Conservation (phyloP, 305 asterid genomes). For the Fraxinus sp. region DNA sequence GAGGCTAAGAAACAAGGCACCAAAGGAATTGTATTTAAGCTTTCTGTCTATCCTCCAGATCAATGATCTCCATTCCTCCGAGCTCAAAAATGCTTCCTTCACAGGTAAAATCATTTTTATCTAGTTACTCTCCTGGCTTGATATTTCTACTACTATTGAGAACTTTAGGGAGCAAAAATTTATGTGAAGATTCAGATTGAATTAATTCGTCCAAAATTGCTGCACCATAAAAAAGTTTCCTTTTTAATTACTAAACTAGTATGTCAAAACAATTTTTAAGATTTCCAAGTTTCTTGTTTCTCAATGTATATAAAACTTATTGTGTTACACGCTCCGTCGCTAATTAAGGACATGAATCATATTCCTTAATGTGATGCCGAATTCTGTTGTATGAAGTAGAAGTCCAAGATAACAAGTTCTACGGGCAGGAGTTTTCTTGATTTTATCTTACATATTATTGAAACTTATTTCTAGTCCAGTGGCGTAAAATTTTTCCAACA, state of each 20-base stretch:
- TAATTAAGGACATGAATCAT: background rate
- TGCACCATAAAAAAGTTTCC: background rate
- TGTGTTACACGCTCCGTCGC: background rate
- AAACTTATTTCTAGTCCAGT: background rate
- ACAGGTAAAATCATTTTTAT: conserved; percentile 15
- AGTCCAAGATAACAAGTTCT: background rate
- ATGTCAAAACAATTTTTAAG: background rate
- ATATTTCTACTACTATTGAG: background rate
- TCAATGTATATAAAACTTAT: background rate
- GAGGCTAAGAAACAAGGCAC: background rate
- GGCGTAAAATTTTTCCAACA: background rate
- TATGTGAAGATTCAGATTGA: background rate
- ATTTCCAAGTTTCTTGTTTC: background rate
- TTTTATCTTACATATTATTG: background rate
- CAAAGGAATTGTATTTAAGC: conserved; percentile 36
- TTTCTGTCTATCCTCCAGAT: conserved; percentile 44
- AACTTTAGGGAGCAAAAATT: background rate
- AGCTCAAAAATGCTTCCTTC: conserved; percentile 13
- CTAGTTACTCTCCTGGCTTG: background rate
- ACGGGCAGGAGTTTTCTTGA: background rate
- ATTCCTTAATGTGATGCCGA: background rate
- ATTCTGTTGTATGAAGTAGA: background rate
- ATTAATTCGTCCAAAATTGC: background rate
- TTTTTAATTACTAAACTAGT: background rate
- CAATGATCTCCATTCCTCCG: conserved; percentile 25